Evolutionary conservation across 768 basidiomycete species (phyloP).

Genomic region (Boletus barrowsii): DNA sequence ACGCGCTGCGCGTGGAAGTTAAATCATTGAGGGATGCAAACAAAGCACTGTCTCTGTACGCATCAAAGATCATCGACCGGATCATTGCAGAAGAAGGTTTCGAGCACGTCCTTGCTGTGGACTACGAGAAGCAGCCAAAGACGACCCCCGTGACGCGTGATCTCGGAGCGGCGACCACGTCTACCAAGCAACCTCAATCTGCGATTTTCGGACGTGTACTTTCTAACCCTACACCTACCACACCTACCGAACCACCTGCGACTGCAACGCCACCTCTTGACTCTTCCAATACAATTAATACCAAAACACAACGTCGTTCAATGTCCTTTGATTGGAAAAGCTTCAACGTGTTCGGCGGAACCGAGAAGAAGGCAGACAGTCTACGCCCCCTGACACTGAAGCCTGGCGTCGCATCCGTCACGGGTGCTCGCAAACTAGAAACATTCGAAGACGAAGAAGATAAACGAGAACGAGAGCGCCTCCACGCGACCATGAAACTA

Average conservation of each 20-base stretch:
- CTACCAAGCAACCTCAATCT: constrained; percentile 58
- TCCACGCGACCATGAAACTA: constrained; percentile 88
- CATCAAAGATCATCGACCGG: constrained; percentile 96
- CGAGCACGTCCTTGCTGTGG: constrained; percentile 93
- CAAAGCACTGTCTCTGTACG: constrained; percentile 92
- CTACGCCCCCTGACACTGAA: constrained; percentile 74
- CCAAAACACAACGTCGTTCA: constrained; percentile 63
- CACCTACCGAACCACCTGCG: constrained; percentile 27
- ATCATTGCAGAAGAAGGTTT: constrained; percentile 96
- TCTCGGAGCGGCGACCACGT: constrained; percentile 6
- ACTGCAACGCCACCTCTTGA: constrained; percentile 20
- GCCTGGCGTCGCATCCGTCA: constrained; percentile 54
- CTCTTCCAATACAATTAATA: constrained; percentile 20
- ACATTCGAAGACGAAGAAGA: constrained; percentile 93
- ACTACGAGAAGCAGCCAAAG: constrained; percentile 68
- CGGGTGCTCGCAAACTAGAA: constrained; percentile 74
- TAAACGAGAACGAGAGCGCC: constrained; percentile 76
- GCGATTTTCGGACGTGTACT: constrained; percentile 42
- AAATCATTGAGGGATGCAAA: constrained; percentile 94
- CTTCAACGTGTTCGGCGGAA: constrained; percentile 62
- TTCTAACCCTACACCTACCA: constrained; percentile 38
- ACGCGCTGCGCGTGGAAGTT: constrained; percentile 79
- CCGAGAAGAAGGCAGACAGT: constrained; percentile 63
- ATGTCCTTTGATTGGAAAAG: constrained; percentile 83
- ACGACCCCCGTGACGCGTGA: constrained; percentile 36